Base-by-base conservation (phyloP, 1,139 yeast species). In the Zygoascus hellenicus region DNA sequence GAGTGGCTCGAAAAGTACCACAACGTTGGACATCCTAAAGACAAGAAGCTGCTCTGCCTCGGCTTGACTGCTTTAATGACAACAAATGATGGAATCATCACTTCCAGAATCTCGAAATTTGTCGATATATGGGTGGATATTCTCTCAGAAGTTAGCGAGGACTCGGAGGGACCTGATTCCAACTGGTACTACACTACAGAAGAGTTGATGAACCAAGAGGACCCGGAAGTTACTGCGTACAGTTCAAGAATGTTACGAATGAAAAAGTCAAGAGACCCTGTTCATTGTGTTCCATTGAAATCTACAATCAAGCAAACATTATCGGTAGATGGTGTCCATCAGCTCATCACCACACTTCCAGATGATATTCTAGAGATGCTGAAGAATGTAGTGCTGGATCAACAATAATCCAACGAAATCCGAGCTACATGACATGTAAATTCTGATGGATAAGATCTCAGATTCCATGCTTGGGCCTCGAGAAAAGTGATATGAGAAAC, bases 111-210 rank as follows among this genome's bases (percentile, higher is more conserved):
- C 54, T 75, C 49, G 62, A 72, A 3, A 32, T 66, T 82, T 15
- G 63, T 81, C 5, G 72, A 80, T 19, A 66, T 78, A 31, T 70
- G 83, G 66, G 73, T 83, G 9, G 75, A 75, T 48, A 72, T 84
- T 51, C 62, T 85, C 46, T 96, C 88, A 57, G 96, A 88, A 59
- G 72, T 83, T 10, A 53, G 53, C 14, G 80, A 82, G 48, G 95
- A 86, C 56, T 65, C 58, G 11, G 28, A 32, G 6, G 37, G 31
- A 5, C 68, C 69, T 4, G 66, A 63, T 37, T 56, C 65, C 9
- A 58, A 59, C 14, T 51, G 56, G 2, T 64, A 63, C 46, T 58
- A 62, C 46, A 47, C 54, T 1, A 61, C 58, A 19, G 64, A 60
- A 39, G 59, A 62, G 19, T 58, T 57, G 3, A 60, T 58, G n/a